These are phyloP conservation scores for Basidiobolus meristosporus DNA, from an alignment of 371 early-diverging fungal species.

Conservation along the genomic window DNA sequence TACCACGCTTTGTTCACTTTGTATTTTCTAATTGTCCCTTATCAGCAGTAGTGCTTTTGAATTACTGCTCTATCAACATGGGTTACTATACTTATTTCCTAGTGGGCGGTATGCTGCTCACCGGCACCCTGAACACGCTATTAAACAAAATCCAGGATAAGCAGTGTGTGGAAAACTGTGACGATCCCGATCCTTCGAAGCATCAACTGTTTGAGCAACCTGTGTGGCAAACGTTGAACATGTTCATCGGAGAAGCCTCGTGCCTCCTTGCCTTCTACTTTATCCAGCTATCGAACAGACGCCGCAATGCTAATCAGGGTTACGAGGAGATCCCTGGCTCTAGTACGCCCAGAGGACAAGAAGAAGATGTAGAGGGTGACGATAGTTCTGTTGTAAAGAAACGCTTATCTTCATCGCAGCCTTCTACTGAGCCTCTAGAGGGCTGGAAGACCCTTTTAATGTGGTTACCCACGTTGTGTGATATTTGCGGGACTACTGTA, in stretches of 20 bases:
- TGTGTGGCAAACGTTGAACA: slow-evolving; percentile 88
- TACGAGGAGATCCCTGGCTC: too few species aligned
- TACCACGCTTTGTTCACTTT: too few species aligned
- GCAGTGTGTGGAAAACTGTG: slow-evolving; percentile 77
- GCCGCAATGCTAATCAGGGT: too few species aligned
- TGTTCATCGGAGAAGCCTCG: slow-evolving; percentile 85
- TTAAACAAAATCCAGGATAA: slow-evolving; percentile 70
- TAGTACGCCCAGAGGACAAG: too few species aligned
- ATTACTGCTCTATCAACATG: too few species aligned
- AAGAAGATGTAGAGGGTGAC: too few species aligned
- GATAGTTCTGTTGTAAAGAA: too few species aligned
- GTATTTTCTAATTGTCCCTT: too few species aligned
- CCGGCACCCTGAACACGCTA: slow-evolving; percentile 71
- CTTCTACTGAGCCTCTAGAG: not conserved
- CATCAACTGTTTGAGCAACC: slow-evolving; percentile 82
- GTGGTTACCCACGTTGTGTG: slow-evolving; percentile 82
- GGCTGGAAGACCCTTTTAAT: slow-evolving; percentile 16
- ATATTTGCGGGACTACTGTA: slow-evolving; percentile 81
- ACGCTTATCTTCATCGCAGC: too few species aligned
- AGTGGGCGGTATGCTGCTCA: slow-evolving; percentile 56
- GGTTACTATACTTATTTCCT: slow-evolving; percentile 15
- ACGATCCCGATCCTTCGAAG: slow-evolving; percentile 49
- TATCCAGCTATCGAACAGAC: too few species aligned
- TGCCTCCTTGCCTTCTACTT: slow-evolving; percentile 29
- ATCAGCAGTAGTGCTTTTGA: too few species aligned